Evolutionary conservation across 805 yeast genomes (phyloP).

Genomic region (Suhomyces emberorum): DNA sequence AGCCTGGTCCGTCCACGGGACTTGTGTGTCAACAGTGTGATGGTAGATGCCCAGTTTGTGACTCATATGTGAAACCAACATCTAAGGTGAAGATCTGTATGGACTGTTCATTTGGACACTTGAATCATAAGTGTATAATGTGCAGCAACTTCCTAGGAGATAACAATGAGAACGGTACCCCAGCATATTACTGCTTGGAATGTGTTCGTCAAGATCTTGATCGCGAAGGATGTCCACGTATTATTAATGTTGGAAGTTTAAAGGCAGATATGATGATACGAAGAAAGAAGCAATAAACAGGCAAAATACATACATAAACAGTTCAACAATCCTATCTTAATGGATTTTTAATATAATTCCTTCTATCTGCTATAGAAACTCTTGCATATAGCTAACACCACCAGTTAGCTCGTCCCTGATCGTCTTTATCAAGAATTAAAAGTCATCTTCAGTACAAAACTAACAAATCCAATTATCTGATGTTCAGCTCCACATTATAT

Average conservation of each 20-base stretch:
- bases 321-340: too few relatives aligned
- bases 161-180: constrained; percentile 36
- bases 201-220: constrained; percentile 78
- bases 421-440: too few relatives aligned
- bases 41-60: constrained; percentile 89
- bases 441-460: too few relatives aligned
- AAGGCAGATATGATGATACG: constrained; percentile 52
- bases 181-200: constrained; percentile 79
- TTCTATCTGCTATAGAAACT: too few relatives aligned
- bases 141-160: constrained; percentile 66
- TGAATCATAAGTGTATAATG: constrained; percentile 65
- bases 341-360: too few relatives aligned
- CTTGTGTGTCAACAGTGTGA: constrained; percentile 80
- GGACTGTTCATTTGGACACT: constrained; percentile 76
- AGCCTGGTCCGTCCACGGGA: constrained; percentile 74
- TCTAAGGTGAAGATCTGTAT: constrained; percentile 72
- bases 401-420: too few relatives aligned
- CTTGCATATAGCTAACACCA: too few relatives aligned
- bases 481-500: too few relatives aligned
- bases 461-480: too few relatives aligned
- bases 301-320: too few relatives aligned
- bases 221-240: constrained; percentile 90
- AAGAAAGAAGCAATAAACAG: constrained; percentile 1
- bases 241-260: constrained; percentile 76
- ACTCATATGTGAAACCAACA: constrained; percentile 73